phyloP scores from a whole-genome alignment of 805 yeast genomes.

The Lachancea nothofagi region DNA sequence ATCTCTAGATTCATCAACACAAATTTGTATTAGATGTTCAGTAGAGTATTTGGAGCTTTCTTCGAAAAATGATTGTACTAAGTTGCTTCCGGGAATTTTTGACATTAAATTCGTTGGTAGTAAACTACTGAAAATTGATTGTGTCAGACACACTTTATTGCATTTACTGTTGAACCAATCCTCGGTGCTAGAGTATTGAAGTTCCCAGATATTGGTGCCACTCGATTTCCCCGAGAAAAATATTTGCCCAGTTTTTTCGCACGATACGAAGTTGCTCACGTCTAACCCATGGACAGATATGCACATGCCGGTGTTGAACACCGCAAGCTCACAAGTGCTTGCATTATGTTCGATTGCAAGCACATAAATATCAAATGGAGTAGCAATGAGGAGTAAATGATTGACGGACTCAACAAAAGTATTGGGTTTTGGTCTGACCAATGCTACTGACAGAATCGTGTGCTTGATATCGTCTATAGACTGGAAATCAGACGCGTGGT shows the following conservation, averaged over 20 bases:
- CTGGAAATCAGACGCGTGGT: conserved; percentile 58
- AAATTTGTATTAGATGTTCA: conserved; percentile 59
- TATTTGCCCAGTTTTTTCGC: conserved; percentile 65
- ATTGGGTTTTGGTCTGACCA: conserved; percentile 76
- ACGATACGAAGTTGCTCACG: conserved; percentile 55
- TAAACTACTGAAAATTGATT: conserved; percentile 49
- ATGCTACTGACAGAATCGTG: conserved; percentile 65
- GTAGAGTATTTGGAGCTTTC: conserved; percentile 34
- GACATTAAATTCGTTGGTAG: conserved; percentile 39
- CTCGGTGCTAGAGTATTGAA: conserved; percentile 74
- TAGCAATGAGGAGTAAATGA: conserved; percentile 67
- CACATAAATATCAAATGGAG: conserved; percentile 72
- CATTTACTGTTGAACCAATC: conserved; percentile 85
- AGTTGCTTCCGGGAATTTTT: conserved; percentile 35
- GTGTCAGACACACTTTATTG: conserved; percentile 76
- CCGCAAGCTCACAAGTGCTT: conserved; percentile 46
- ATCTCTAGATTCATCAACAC: conserved; percentile 71
- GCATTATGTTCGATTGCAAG: conserved; percentile 58
- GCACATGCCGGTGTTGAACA: conserved; percentile 77
- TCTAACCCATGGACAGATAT: conserved; percentile 76
- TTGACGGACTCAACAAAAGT: conserved; percentile 76
- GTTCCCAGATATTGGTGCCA: conserved; percentile 79
- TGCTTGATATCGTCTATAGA: conserved; percentile 79
- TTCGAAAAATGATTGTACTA: conserved; percentile 34
- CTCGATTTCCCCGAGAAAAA: conserved; percentile 80